Percentiles rank a stretch among this genome's conserved stretches.
Evolutionary conservation across 1,284 basidiomycete species (phyloP).

Genomic region (Pseudozyma hubeiensis): DNA sequence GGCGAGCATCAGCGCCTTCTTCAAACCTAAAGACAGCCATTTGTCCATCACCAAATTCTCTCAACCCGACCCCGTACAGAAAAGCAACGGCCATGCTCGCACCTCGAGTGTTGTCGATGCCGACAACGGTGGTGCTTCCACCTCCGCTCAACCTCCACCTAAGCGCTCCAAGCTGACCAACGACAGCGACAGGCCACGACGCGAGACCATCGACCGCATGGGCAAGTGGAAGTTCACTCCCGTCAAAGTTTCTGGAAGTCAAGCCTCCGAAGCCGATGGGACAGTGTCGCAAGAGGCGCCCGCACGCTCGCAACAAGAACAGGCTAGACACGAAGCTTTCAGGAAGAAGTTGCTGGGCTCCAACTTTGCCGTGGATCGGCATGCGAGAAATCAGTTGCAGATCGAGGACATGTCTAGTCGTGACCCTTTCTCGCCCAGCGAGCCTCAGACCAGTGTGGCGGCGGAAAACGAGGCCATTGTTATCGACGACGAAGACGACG

Average conservation of each 20-base stretch:
- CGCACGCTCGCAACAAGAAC: slow-evolving; percentile 4
- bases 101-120: slow-evolving; percentile 12
- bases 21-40: slow-evolving; percentile 37
- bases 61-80: slow-evolving; percentile 19
- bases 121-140: slow-evolving; percentile 14
- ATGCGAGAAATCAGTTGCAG: slow-evolving; percentile 34
- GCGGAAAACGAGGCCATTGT: slow-evolving; percentile 11
- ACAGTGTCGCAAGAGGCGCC: slow-evolving; percentile 6
- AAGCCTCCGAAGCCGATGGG: not conserved
- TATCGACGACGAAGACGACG: slow-evolving; percentile 18
- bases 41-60: slow-evolving; percentile 29
- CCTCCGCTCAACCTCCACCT: slow-evolving; percentile 16
- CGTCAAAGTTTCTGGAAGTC: not conserved
- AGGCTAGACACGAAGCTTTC: slow-evolving; percentile 25
- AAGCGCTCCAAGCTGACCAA: slow-evolving; percentile 20
- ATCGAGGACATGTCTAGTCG: slow-evolving; percentile 28
- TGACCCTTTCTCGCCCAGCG: slow-evolving; percentile 14
- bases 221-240: slow-evolving; percentile 32
- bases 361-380: slow-evolving; percentile 38
- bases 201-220: slow-evolving; percentile 40
- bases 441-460: not conserved
- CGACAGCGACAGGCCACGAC: slow-evolving; percentile 27
- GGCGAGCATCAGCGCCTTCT: slow-evolving; percentile 54
- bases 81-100: slow-evolving; percentile 8
- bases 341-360: slow-evolving; percentile 33